Percentiles rank a stretch among this genome's conserved stretches.
phyloP scores from a whole-genome alignment of 352 stramenopile genomes.

The Phytophthora brassicae region DNA sequence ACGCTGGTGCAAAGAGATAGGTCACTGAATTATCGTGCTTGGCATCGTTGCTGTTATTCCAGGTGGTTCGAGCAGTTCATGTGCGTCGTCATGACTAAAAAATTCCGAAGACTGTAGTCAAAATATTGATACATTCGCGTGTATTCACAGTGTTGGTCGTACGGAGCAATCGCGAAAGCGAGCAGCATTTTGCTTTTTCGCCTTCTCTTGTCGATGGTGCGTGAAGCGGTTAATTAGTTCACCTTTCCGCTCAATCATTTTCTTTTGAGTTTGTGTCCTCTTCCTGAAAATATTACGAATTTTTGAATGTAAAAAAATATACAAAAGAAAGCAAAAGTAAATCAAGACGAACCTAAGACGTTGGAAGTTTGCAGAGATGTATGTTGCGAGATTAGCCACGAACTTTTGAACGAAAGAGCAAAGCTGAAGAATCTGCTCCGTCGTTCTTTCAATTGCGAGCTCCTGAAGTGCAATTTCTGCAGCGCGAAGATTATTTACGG shows the following conservation, averaged over 20 bases:
- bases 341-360: constrained; percentile 27
- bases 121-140: not conserved
- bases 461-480: constrained; percentile 24
- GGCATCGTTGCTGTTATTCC: no score
- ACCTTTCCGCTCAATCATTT: constrained; percentile 62
- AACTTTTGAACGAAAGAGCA: constrained; percentile 36
- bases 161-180: constrained; percentile 56
- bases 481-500: constrained; percentile 8
- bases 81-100: no score
- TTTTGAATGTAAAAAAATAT: constrained; percentile 2
- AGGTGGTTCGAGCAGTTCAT: no score
- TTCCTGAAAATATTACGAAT: constrained; percentile 30
- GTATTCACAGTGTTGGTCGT: constrained; percentile 27
- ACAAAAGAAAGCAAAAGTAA: not conserved
- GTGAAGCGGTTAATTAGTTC: constrained; percentile 60
- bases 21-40: no score
- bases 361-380: constrained; percentile 25
- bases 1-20: no score
- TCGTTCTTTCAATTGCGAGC: constrained; percentile 4
- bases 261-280: constrained; percentile 39
- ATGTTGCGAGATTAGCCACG: constrained; percentile 20
- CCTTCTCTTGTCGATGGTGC: constrained; percentile 55
- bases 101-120: no score
- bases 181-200: constrained; percentile 38
- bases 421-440: constrained; percentile 27